Evolutionary conservation across 2,329 filamentous ascomycete genomes (phyloP).

Genomic region (Pseudocercospora crystallina): DNA sequence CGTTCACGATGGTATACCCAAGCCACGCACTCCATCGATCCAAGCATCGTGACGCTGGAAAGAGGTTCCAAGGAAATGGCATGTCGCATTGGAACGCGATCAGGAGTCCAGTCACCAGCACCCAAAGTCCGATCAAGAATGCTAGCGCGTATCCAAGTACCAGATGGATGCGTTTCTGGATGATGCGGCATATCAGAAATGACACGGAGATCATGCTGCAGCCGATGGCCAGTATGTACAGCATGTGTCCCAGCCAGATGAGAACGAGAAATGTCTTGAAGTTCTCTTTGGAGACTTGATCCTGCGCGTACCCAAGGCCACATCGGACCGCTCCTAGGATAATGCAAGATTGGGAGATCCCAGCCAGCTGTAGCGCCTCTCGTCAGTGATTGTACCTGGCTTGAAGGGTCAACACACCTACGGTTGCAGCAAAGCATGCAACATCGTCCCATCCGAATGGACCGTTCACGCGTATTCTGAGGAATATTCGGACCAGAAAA

Average conservation of each 20-base stretch:
- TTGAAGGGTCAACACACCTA: neutral
- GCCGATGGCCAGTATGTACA: constrained; percentile 21
- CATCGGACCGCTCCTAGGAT: constrained; percentile 22
- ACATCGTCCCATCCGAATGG: constrained; percentile 32
- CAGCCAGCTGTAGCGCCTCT: neutral
- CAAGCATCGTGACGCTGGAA: constrained; percentile 16
- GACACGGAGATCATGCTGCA: constrained; percentile 29
- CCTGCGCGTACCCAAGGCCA: constrained; percentile 23
- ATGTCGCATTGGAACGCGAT: constrained; percentile 27
- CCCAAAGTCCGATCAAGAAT: constrained; percentile 18
- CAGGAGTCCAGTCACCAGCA: constrained; percentile 15
- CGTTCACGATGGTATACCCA: constrained; percentile 17
- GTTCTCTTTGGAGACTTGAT: constrained; percentile 1
- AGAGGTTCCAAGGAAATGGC: constrained; percentile 26
- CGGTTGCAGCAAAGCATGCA: constrained; percentile 27
- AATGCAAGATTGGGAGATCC: constrained; percentile 18
- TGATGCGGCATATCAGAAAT: constrained; percentile 29
- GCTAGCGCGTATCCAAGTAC: constrained; percentile 21
- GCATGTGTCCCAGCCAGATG: constrained; percentile 20
- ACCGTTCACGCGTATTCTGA: constrained; percentile 31
- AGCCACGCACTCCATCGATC: constrained; percentile 22
- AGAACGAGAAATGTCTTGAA: constrained; percentile 15
- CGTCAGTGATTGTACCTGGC: no score
- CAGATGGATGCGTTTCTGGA: constrained; percentile 19
- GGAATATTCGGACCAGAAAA: constrained; percentile 29